phyloP scores from a whole-genome alignment of 371 early-diverging fungal species.

The Dichotomocladium elegans region DNA sequence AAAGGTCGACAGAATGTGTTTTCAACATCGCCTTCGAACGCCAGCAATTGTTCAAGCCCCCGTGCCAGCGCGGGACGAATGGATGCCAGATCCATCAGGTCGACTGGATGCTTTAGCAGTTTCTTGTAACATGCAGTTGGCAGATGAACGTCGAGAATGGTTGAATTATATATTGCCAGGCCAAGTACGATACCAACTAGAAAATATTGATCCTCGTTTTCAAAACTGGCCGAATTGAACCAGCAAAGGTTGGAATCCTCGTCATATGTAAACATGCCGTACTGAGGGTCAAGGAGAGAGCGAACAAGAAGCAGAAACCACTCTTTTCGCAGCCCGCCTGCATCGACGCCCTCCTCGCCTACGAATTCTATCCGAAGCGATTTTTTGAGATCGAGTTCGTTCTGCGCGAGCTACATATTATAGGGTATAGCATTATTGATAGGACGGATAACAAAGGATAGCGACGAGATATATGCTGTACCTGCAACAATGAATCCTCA shows the following conservation, averaged over 20 bases:
- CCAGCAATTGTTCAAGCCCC: slow-evolving; percentile 80
- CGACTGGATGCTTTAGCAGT: slow-evolving; percentile 66
- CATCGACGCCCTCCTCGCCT: slow-evolving; percentile 90
- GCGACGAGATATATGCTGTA: slow-evolving; percentile 7
- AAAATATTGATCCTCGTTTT: slow-evolving; percentile 86
- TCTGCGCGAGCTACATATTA: slow-evolving; percentile 65
- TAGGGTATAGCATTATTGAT: neutral
- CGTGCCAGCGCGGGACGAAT: slow-evolving; percentile 69
- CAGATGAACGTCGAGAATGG: slow-evolving; percentile 86
- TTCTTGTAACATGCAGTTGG: slow-evolving; percentile 94
- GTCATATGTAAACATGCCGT: slow-evolving; percentile 69
- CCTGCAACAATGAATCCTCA: slow-evolving; percentile 77
- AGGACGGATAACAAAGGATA: neutral
- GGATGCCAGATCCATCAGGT: slow-evolving; percentile 53
- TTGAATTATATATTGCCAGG: slow-evolving; percentile 90
- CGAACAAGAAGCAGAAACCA: slow-evolving; percentile 91
- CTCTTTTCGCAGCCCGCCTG: slow-evolving; percentile 96
- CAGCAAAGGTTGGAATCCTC: slow-evolving; percentile 83
- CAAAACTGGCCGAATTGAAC: slow-evolving; percentile 88
- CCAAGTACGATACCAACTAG: slow-evolving; percentile 93
- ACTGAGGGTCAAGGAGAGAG: slow-evolving; percentile 89
- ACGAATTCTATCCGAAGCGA: slow-evolving; percentile 82
- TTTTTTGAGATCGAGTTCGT: slow-evolving; percentile 80
- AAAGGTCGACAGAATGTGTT: slow-evolving; percentile 82
- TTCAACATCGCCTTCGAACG: slow-evolving; percentile 80